Percentiles rank a stretch among this genome's conserved stretches.
These are phyloP conservation scores for Stagonosporopsis chrysanthemi DNA, from an alignment of 2,329 filamentous ascomycete genomes.

Conservation along the genomic window DNA sequence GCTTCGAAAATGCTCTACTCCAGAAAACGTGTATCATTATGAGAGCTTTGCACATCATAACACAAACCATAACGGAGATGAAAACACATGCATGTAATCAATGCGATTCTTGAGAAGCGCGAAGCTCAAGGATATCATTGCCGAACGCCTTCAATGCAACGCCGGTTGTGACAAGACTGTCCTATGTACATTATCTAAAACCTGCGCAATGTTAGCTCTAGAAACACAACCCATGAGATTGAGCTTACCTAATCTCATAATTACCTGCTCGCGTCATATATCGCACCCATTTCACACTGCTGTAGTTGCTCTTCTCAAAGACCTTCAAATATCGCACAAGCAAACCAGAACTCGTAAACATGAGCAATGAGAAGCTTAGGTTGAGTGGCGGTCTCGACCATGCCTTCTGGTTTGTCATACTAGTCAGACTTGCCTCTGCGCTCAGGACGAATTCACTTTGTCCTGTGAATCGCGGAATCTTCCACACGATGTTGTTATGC, in stretches of 20 bases:
- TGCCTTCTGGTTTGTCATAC: slow-evolving; percentile 97
- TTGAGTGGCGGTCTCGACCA: slow-evolving; percentile 95
- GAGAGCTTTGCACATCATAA: neutral
- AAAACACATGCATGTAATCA: neutral
- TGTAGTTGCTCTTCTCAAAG: slow-evolving; percentile 99
- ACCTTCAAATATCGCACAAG: slow-evolving; percentile 96
- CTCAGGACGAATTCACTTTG: slow-evolving; percentile 95
- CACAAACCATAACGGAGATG: neutral
- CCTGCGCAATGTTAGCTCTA: slow-evolving; percentile 1
- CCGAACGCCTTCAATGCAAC: slow-evolving; percentile 22
- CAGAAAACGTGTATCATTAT: no score
- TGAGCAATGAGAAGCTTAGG: slow-evolving; percentile 90
- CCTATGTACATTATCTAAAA: slow-evolving; percentile 10
- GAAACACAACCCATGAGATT: neutral
- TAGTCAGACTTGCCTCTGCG: slow-evolving; percentile 90
- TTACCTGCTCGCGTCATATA: slow-evolving; percentile 99
- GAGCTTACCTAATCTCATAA: slow-evolving; percentile 85
- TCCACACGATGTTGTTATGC: slow-evolving; percentile 98
- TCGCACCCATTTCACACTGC: slow-evolving; percentile 97
- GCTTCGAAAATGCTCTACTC: neutral
- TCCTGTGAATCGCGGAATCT: slow-evolving; percentile 98
- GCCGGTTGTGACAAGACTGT: slow-evolving; percentile 2
- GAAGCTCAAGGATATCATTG: slow-evolving; percentile 14
- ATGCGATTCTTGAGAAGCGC: neutral
- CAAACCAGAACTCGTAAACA: slow-evolving; percentile 96